phyloP scores from a whole-genome alignment of 257 asterid genomes.

The Nicotiana attenuata region DNA sequence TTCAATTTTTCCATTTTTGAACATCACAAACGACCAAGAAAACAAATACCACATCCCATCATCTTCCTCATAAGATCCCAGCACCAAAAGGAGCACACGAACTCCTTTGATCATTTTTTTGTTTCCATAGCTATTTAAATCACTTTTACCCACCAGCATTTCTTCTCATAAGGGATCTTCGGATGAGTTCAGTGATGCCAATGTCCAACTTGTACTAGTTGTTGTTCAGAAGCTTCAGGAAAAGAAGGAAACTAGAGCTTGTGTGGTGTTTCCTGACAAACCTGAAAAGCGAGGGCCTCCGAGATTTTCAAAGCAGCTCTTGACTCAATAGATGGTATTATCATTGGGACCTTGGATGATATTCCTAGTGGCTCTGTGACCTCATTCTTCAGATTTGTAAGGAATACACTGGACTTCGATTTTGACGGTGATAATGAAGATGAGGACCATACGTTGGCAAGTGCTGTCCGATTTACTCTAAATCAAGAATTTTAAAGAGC shows the following conservation, averaged over 20 bases:
- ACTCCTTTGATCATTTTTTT: too few relatives aligned
- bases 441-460: too few relatives aligned
- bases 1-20: too few relatives aligned
- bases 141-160: too few relatives aligned
- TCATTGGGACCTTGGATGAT: constrained; percentile 81
- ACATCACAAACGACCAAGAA: too few relatives aligned
- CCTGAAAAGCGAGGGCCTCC: constrained; percentile 96
- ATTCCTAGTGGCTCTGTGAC: constrained; percentile 79
- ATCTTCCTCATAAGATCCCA: too few relatives aligned
- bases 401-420: constrained; percentile 86
- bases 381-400: constrained; percentile 68
- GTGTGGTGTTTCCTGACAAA: constrained; percentile 91
- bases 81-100: too few relatives aligned
- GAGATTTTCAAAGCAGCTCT: constrained; percentile 77
- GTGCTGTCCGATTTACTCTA: too few relatives aligned
- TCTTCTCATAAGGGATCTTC: constrained; percentile 99
- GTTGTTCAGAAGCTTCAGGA: constrained; percentile 67
- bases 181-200: constrained; percentile 92
- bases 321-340: constrained; percentile 77
- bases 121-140: too few relatives aligned
- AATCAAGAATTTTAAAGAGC: too few relatives aligned
- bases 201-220: constrained; percentile 83
- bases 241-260: constrained; percentile 83
- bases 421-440: constrained; percentile 93
- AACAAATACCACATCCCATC: too few relatives aligned